A percentile compares a stretch with the other conserved stretches of the same genome.
Evolutionary conservation across 176 grass and related monocot genomes (phyloP).

Genomic region (Triticum turgidum): DNA sequence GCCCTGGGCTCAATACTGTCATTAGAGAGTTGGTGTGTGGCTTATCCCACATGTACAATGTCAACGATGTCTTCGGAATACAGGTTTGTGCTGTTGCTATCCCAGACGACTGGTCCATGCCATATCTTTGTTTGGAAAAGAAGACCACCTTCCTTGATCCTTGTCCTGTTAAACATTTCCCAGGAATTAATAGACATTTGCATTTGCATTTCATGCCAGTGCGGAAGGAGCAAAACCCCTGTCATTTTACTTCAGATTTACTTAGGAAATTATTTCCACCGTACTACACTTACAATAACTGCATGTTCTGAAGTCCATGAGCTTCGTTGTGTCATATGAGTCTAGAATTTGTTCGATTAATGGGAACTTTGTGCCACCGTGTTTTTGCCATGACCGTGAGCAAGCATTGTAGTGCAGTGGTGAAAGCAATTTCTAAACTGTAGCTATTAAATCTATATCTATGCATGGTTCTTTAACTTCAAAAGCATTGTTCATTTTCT

Average conservation of each 20-base stretch:
- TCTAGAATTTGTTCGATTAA: not conserved
- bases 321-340: not conserved
- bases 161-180: conserved; percentile 5
- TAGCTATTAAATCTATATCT: not conserved
- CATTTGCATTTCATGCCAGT: not conserved
- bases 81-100: conserved; percentile 58
- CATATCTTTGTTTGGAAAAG: not conserved
- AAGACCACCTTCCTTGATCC: not conserved
- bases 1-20: conserved; percentile 95
- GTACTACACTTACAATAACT: conserved; percentile 8
- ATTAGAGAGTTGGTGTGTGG: conserved; percentile 98
- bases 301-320: not conserved
- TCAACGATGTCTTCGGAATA: conserved; percentile 69
- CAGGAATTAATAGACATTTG: not conserved
- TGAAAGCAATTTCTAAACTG: not conserved
- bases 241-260: not conserved
- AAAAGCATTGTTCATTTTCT: not conserved
- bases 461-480: not conserved
- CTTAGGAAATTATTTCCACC: not conserved
- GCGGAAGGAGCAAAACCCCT: not conserved
- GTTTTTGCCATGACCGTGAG: conserved; percentile 14
- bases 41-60: conserved; percentile 89
- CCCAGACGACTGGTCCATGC: not conserved
- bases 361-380: conserved; percentile 15
- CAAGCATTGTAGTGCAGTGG: not conserved